Conservation (phyloP, 495 filamentous ascomycete genomes). For the Aspergillus haitiensis region DNA sequence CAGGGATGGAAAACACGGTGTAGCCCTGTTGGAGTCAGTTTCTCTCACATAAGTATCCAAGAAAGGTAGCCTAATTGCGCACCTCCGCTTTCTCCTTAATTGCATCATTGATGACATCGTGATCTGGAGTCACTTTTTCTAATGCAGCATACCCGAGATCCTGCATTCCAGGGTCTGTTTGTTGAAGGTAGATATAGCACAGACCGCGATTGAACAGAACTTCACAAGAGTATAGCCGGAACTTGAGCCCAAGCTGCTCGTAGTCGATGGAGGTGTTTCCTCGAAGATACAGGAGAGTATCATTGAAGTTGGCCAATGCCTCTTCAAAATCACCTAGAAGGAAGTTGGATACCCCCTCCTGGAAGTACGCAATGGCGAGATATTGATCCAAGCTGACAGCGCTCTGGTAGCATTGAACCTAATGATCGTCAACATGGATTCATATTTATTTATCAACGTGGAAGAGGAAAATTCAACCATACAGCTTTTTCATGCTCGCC, state of each 20-base stretch:
- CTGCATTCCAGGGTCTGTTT: slow-evolving; percentile 84
- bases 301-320: slow-evolving; percentile 97
- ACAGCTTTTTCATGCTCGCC: slow-evolving; percentile 95
- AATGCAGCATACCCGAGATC: slow-evolving; percentile 91
- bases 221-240: slow-evolving; percentile 96
- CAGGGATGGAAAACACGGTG: slow-evolving; percentile 98
- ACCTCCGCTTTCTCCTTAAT: slow-evolving; percentile 92
- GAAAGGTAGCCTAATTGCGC: slow-evolving; percentile 24
- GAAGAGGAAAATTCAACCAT: slow-evolving; percentile 38
- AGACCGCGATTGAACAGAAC: slow-evolving; percentile 97
- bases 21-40: slow-evolving; percentile 62
- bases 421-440: neutral
- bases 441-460: too few species aligned
- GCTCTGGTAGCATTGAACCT: slow-evolving; percentile 95
- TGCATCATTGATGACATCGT: slow-evolving; percentile 97
- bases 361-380: slow-evolving; percentile 96
- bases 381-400: slow-evolving; percentile 89
- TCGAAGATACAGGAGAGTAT: slow-evolving; percentile 89
- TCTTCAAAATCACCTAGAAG: slow-evolving; percentile 96
- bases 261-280: slow-evolving; percentile 98
- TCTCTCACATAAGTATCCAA: neutral
- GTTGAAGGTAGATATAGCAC: slow-evolving; percentile 95
- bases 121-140: slow-evolving; percentile 92
- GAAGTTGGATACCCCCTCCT: slow-evolving; percentile 98
- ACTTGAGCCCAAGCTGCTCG: slow-evolving; percentile 91